phyloP scores from a whole-genome alignment of 352 stramenopile genomes.

The Pseudoperonospora humuli region DNA sequence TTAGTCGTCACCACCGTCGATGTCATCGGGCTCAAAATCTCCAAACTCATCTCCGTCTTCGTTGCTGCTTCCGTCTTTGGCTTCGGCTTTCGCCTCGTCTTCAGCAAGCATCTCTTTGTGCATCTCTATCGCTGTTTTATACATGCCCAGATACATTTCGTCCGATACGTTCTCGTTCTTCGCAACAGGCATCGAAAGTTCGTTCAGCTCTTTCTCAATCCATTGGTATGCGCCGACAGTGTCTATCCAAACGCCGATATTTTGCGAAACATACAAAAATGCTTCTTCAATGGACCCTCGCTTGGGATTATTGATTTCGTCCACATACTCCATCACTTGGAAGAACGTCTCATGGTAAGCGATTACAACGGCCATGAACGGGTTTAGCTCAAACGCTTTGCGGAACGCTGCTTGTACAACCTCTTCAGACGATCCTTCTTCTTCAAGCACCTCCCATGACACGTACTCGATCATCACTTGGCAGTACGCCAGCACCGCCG shows the following conservation, averaged over 20 bases:
- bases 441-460: conserved; percentile 83
- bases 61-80: conserved; percentile 25
- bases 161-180: conserved; percentile 51
- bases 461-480: conserved; percentile 83
- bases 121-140: conserved; percentile 81
- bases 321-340: conserved; percentile 73
- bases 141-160: conserved; percentile 86
- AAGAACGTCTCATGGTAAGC: conserved; percentile 73
- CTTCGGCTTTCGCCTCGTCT: conserved; percentile 29
- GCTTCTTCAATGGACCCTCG: conserved; percentile 75
- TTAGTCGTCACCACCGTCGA: conserved; percentile 46
- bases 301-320: conserved; percentile 67
- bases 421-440: conserved; percentile 68
- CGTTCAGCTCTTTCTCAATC: conserved; percentile 75
- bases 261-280: conserved; percentile 71
- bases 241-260: conserved; percentile 81
- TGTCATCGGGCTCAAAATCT: conserved; percentile 43
- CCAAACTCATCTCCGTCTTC: conserved; percentile 38
- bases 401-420: conserved; percentile 62
- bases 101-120: conserved; percentile 57
- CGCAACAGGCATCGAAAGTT: conserved; percentile 35
- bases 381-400: conserved; percentile 66
- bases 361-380: conserved; percentile 80
- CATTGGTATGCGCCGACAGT: conserved; percentile 73
- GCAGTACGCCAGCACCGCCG: conserved; percentile 73